Conservation (phyloP, 1,284 basidiomycete species). For the Ustilago nuda region DNA sequence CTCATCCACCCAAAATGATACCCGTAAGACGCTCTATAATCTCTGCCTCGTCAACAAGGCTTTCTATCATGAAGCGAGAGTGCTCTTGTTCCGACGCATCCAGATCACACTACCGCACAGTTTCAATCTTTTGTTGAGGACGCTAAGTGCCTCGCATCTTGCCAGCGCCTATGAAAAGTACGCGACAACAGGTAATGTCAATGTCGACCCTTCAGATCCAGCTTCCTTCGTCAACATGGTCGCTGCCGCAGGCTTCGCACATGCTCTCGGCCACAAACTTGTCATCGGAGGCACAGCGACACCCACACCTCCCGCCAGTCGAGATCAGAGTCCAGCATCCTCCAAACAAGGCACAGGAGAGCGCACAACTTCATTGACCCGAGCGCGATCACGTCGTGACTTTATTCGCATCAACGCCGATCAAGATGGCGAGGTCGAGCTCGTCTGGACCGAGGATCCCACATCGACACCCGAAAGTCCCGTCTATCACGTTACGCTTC, state of each 20-base stretch:
- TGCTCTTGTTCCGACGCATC: conserved; percentile 63
- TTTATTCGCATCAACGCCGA: conserved; percentile 43
- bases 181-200: conserved; percentile 48
- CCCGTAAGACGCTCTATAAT: conserved; percentile 59
- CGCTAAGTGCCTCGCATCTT: conserved; percentile 58
- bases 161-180: conserved; percentile 61
- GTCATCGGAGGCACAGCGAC: conserved; percentile 40
- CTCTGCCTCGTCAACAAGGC: conserved; percentile 65
- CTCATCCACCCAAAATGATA: conserved; percentile 58
- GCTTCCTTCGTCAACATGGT: conserved; percentile 61
- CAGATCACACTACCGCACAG: conserved; percentile 66
- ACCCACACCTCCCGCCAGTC: conserved; percentile 33
- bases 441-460: conserved; percentile 59
- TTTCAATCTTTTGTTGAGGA: conserved; percentile 62
- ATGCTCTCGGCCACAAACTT: conserved; percentile 56
- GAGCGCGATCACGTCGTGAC: conserved; percentile 23
- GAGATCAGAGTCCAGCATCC: conserved; percentile 41
- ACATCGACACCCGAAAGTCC: conserved; percentile 39
- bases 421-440: conserved; percentile 53
- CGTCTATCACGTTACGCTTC: conserved; percentile 54
- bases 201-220: conserved; percentile 54
- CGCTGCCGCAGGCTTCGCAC: conserved; percentile 63
- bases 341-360: conserved; percentile 14
- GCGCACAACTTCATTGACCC: conserved; percentile 19
- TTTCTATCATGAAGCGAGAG: conserved; percentile 62